Base-by-base conservation (phyloP, 106 monocot genomes). In the Triglochin maritima region DNA sequence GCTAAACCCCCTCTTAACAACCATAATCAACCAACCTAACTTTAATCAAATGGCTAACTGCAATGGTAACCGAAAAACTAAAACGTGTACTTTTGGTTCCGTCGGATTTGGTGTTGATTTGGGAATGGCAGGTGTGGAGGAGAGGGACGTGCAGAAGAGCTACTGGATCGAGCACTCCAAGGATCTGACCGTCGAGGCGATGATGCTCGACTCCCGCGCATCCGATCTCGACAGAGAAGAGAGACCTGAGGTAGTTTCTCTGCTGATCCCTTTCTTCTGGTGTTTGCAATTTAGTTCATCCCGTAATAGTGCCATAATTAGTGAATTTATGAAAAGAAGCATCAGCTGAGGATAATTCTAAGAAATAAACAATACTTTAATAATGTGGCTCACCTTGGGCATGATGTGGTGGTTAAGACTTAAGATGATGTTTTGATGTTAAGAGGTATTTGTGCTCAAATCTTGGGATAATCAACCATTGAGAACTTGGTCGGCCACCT, bases 151-250 rank as follows among this genome's bases (percentile, higher is more conserved):
- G n/a, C 98, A 98, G 77, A 98, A 88, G 82, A 81, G 65, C 74
- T 98, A 98, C 86, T 98, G 96, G 96, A 74, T 78, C 54, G 96
- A 98, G 84, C 86, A 98, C 48, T 98, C 96, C 64, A 84, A 84
- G 80, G 87, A 98, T 17, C 82, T 98, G 70, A 91, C 96, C 3
- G 80, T 98, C 42, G 91, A 98, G 81, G 91, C 90, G 48, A 98
- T 98, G 96, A 98, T 98, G 96, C 96, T 98, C 55, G 96, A 98
- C 75, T 98, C 96, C 9, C 87, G 70, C 7, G 96, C 96, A 57
- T 70, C 83, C 8, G 96, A 98, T 75, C 96, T 98, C 59, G 96
- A 98, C 83, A 98, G 84, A 72, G 91, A 88, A 56, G 96, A 98
- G 78, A 74, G 96, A 48, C 96, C 96, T 7, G 96, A 98, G 96